Evolutionary conservation across 2,329 filamentous ascomycete genomes (phyloP), one percentile per base, ranked within the genome.

Genomic region (Penicillium sp.): DNA sequence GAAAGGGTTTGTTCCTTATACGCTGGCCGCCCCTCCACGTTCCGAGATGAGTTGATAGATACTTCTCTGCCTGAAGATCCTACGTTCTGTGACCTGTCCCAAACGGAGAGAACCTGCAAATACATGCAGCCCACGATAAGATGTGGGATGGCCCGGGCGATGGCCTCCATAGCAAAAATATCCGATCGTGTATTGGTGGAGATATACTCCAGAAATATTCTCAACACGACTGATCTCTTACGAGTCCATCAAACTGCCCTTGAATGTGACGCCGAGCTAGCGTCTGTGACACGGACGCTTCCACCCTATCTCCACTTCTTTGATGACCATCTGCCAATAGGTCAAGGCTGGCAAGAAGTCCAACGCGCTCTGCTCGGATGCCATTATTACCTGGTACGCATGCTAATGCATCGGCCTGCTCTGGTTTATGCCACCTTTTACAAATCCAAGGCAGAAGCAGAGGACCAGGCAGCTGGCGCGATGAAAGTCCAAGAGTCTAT

Each of bases 21-120:
- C 21, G 53, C 49, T 40, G 58, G 58, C 4, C 50, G 58, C 9
- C 58, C 56, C 1, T 60, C 56, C 8, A 48, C 48, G 2, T 45
- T 60, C 14, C 46, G 42, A 13, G 56, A 59, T 22, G 49, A 53
- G 13, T 53, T 54, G 21, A 60, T 59, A 38, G 58, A 60, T 45
- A 49, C 50, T 5, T 41, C 48, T 3, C 57, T 57, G 10, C 58
- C 58, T 2, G 50, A 60, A 31, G 56, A 60, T 21, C 44, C 53
- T 4, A 9, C 10, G 3, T 21, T 7, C 5, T 4, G 11, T 11
- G 9, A 3, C 8, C 3, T 14, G 9, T 14, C 24, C 4, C 11
- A 14, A 5, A n/a, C 5, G 7, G 16, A 18, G 11, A n/a, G 4
- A 21, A 21, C 29, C 9, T 4, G 16, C 2, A 11, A 43, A 11